A percentile compares a stretch with the other conserved stretches of the same genome.
Evolutionary conservation across 2,329 filamentous ascomycete species (phyloP).

Genomic region (Fusarium anguioides): DNA sequence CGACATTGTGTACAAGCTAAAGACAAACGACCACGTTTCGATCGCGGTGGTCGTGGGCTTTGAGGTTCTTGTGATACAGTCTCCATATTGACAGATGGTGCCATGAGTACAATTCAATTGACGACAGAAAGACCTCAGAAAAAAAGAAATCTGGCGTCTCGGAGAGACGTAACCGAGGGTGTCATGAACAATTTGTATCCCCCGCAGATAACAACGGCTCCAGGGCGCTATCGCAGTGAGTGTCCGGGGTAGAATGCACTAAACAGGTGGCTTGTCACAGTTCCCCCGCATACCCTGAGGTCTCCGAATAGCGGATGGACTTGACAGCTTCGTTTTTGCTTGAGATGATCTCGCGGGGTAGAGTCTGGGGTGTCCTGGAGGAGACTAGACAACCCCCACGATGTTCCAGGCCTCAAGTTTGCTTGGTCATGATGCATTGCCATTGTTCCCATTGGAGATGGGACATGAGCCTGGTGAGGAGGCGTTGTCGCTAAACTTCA

Average conservation of each 20-base stretch:
- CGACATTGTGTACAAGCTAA: constrained; percentile 37
- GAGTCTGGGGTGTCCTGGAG: not conserved
- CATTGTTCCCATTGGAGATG: constrained; percentile 17
- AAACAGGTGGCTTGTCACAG: not conserved
- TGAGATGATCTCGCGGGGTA: constrained; percentile 9
- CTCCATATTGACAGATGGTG: not conserved
- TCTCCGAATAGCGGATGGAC: constrained; percentile 18
- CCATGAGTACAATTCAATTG: not conserved
- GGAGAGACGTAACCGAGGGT: constrained; percentile 20
- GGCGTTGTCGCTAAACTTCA: constrained; percentile 19
- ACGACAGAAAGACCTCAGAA: not conserved
- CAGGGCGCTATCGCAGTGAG: constrained; percentile 10
- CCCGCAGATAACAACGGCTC: constrained; percentile 4
- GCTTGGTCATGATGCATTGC: constrained; percentile 10
- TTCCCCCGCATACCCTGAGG: constrained; percentile 25
- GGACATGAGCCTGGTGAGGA: not conserved
- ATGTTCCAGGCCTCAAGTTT: constrained; percentile 4
- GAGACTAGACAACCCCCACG: not conserved
- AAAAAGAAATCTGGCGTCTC: not conserved
- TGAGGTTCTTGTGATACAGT: constrained; percentile 8
- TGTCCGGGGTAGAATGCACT: constrained; percentile 28
- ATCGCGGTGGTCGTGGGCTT: constrained; percentile 19
- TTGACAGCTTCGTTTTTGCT: constrained; percentile 2
- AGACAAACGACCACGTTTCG: constrained; percentile 30
- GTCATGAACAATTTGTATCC: constrained; percentile 35